These are phyloP conservation scores for Jamesozyma hellenica DNA, from an alignment of 805 yeast species.

Conservation along the genomic window DNA sequence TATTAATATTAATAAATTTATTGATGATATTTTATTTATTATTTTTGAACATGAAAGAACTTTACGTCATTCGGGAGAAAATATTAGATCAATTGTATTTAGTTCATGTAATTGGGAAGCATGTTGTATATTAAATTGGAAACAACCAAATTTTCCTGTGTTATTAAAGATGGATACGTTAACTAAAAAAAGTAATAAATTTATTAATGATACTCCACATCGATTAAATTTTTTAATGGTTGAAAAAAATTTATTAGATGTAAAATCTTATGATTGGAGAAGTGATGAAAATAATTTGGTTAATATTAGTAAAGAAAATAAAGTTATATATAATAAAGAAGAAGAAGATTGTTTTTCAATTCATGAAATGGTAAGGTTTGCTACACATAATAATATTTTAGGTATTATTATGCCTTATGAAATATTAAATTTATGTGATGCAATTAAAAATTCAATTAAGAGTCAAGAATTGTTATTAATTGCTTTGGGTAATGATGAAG, in stretches of 20 bases:
- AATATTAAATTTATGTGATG: slow-evolving; percentile 62
- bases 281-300: too few species aligned
- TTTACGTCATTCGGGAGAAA: slow-evolving; percentile 31
- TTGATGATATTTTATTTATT: slow-evolving; percentile 60
- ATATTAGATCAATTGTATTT: slow-evolving; percentile 61
- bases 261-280: neutral
- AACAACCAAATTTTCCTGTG: slow-evolving; percentile 96
- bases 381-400: slow-evolving; percentile 69
- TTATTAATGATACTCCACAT: slow-evolving; percentile 26
- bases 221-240: slow-evolving; percentile 20
- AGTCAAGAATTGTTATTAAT: slow-evolving; percentile 76
- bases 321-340: neutral
- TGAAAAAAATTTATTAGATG: slow-evolving; percentile 1
- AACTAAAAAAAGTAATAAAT: slow-evolving; percentile 16
- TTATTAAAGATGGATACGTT: slow-evolving; percentile 73
- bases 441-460: slow-evolving; percentile 62
- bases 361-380: slow-evolving; percentile 73
- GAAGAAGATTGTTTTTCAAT: slow-evolving; percentile 27
- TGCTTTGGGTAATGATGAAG: slow-evolving; percentile 38
- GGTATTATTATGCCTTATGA: slow-evolving; percentile 74
- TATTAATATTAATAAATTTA: slow-evolving; percentile 56
- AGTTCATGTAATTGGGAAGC: slow-evolving; percentile 79
- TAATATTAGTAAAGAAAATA: neutral
- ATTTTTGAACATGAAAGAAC: slow-evolving; percentile 68
- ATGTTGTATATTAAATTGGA: slow-evolving; percentile 95